Base-by-base conservation (phyloP, 208 protist genomes). In the Trypanosoma mega region DNA sequence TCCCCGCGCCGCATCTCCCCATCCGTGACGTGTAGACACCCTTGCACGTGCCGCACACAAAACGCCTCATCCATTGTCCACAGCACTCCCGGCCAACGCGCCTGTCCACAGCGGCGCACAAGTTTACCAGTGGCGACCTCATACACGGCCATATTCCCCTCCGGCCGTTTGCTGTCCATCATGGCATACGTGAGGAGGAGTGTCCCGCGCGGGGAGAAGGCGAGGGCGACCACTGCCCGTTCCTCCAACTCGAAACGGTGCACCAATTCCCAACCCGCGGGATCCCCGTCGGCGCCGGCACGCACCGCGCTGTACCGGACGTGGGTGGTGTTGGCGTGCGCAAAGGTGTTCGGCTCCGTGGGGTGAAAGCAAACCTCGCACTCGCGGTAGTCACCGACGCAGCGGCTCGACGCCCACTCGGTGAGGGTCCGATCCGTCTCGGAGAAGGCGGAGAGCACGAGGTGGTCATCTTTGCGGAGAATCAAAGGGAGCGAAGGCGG, bases 351-450 rank as follows among this genome's bases (percentile, higher is more conserved):
- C n/a, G 64, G 53, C 3, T 61, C 46, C 5, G 56, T 67, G 0
- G 87, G 84, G 66, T 91, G 79, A 57, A 91, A 88, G 43, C 50
- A 66, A 18, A 94, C 70, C 65, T 90, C 83, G 59, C 84, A 91
- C 63, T 91, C 87, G 20, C 81, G 72, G 61, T 91, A 94, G 74
- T 94, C 87, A 12, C 87, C 87, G 3, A 45, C 63, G 73, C 81
- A 91, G 31, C 34, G 16, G 26, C 27, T 66, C 20, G 29, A 7
- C 23, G 52, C 61, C 36, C 83, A 55, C 60, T 94, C 87, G 18
- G 59, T 78, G 24, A 89, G 45, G 20, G 57, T 75, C 18, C 66
- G 68, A 16, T 75, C 47, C 63, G 68, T 30, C 66, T 94, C 87
- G 45, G 73, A 72, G 70, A 90, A 91, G 24, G 80, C 71, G 18